Evolutionary conservation across 164 flowering plant genomes (phyloP), one percentile per base, ranked within the genome.

Genomic region (Piper betle): DNA sequence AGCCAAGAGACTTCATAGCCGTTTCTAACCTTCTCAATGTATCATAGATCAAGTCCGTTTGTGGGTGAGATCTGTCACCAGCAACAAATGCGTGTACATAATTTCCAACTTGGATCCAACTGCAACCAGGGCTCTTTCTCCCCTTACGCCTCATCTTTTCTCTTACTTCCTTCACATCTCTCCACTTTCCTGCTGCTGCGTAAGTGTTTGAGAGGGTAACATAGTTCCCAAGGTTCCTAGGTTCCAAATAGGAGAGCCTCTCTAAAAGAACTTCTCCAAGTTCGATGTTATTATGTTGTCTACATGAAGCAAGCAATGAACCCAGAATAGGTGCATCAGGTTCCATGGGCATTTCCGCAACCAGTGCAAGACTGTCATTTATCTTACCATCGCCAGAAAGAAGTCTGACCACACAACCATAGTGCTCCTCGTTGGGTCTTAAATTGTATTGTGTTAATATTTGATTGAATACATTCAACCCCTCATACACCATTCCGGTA

Each of bases 51-150:
- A 68, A 71, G 20, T 72, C 60, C 3, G 68, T 71, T 58, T 81
- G 63, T 20, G 77, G 76, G 65, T 82, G 87, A 17, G 74, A 77
- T 59, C 39, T 56, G 64, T 80, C 84, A 40, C 77, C 75, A 39
- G 87, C 79, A 64, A 75, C 65, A 75, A 86, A 82, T 11, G 67
- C 69, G 68, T 82, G 83, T 55, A 76, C 50, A 72, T 81, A 77
- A 55, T 64, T 72, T 43, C 80, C 84, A 19, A 81, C 68, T 62
- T 81, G 77, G 75, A 82, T 75, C 89, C 83, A 81, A 71, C 93
- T 82, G 67, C 83, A 78, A 0, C 89, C 85, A 18, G 84, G 84
- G 41, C 17, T 75, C 79, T 81, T 86, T 52, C 59, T 76, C 33
- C 82, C 81, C 65, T 66, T 81, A 50, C 68, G 75, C 70, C 71